Base-by-base conservation (phyloP, 306 rosid genomes). In the Boehmeria nivea region DNA sequence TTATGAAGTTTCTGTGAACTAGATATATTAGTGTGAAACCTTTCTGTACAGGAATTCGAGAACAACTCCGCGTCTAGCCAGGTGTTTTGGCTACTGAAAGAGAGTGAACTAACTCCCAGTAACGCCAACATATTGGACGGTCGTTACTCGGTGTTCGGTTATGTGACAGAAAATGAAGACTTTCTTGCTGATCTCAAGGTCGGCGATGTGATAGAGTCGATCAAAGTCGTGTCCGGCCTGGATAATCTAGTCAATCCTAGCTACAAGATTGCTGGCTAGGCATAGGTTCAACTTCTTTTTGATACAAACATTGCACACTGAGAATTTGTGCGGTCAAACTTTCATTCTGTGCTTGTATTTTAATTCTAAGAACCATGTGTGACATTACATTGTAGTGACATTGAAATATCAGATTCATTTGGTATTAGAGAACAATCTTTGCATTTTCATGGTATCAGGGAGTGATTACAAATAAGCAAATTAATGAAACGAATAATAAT, bases 81-180 rank as follows among this genome's bases (percentile, higher is more conserved):
- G 71, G 56, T 87, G 57, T 91, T 87, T 77, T 91, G 99, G 99
- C 75, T 91, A 65, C 72, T 91, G 70, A 87, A 91, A 71, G 99
- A 91, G 78, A 91, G 99, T 65, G 96, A 87, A 73, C 62, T 91
- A 48, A 87, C 99, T 72, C 99, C 99, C 2, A 87, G 99, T 54
- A 91, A 91, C 62, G 85, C 99, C 61, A 91, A 87, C 47, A 84
- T 91, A 71, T 70, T 91, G 87, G 99, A 91, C 56, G 99, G 99
- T 46, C 75, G 99, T 15, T 91, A 84, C 25, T 76, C 99, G 2
- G 96, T 91, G 58, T 87, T 84, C 43, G 95, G 96, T 37, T 91
- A 91, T 60, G 83, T 87, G 57, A 87, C 85, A 15, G 71, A 87
- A 63, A 91, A 87, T 59, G 89, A 87, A 61, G 95, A 91, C 53